Conservation (phyloP, 2,329 filamentous ascomycete genomes). For the Botryotinia narcissicola region DNA sequence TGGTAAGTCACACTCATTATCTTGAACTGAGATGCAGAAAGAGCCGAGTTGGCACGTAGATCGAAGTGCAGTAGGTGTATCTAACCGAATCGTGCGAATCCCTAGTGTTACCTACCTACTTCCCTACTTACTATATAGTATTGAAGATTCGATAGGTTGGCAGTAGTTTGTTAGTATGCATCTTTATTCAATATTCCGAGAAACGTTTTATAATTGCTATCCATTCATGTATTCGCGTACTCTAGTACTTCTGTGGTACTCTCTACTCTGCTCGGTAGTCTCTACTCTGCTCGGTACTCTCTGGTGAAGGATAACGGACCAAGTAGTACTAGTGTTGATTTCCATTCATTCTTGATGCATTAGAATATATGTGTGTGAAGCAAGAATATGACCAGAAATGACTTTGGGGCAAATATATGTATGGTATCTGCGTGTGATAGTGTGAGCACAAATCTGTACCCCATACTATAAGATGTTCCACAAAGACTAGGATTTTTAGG, state of each 20-base stretch:
- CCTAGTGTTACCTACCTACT: neutral
- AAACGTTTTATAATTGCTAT: neutral
- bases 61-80: neutral
- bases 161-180: neutral
- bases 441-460: neutral
- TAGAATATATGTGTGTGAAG: neutral
- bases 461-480: neutral
- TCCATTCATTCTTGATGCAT: neutral
- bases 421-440: neutral
- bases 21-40: neutral
- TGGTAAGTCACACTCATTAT: neutral
- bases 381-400: neutral
- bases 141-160: neutral
- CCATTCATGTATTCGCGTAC: neutral
- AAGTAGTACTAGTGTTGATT: neutral
- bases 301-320: neutral
- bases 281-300: neutral
- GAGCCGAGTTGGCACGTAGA: neutral
- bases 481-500: neutral
- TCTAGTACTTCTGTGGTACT: neutral
- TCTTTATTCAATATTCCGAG: neutral
- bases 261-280: neutral
- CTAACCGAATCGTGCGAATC: neutral
- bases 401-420: neutral
- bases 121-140: neutral